These are phyloP conservation scores for Prunus mume DNA, from an alignment of 306 rosid species.

Conservation along the genomic window DNA sequence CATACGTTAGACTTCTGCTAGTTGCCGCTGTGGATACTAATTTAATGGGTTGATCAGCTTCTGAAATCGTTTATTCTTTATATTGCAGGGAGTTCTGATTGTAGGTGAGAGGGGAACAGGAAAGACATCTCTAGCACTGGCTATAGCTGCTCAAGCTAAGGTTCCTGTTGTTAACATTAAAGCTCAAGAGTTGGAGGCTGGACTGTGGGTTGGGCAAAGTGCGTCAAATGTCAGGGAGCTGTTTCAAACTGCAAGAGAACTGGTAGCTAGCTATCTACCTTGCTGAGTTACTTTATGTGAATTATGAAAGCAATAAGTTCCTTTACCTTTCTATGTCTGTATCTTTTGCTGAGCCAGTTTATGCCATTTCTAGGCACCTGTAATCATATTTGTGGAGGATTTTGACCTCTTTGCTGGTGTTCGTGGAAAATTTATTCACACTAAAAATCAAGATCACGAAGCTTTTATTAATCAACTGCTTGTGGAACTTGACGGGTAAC, in stretches of 20 bases:
- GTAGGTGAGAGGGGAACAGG: constrained; percentile 99
- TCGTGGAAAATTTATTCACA: constrained; percentile 83
- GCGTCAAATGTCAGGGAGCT: constrained; percentile 95
- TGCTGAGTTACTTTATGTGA: background rate
- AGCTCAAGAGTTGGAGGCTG: constrained; percentile 93
- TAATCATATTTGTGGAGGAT: constrained; percentile 95
- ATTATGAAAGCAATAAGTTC: background rate
- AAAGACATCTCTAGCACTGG: constrained; percentile 94
- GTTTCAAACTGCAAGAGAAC: constrained; percentile 95
- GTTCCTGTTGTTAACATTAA: constrained; percentile 89
- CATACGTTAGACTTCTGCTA: background rate
- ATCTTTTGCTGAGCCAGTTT: constrained; percentile 30
- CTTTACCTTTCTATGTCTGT: constrained; percentile 16
- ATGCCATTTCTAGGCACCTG: constrained; percentile 72
- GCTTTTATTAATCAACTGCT: constrained; percentile 97
- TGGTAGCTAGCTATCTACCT: constrained; percentile 40
- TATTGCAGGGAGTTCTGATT: constrained; percentile 86
- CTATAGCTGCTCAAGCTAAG: constrained; percentile 96
- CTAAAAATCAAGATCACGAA: constrained; percentile 95
- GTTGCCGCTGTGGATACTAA: background rate
- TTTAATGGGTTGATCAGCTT: constrained; percentile 15
- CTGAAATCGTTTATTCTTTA: constrained; percentile 24
- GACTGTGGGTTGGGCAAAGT: constrained; percentile 99
- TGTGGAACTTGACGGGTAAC: constrained; percentile 99
- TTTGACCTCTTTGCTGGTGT: constrained; percentile 98